Base-by-base conservation (phyloP, 2,329 filamentous ascomycete genomes). In the Dendryphion nanum region DNA sequence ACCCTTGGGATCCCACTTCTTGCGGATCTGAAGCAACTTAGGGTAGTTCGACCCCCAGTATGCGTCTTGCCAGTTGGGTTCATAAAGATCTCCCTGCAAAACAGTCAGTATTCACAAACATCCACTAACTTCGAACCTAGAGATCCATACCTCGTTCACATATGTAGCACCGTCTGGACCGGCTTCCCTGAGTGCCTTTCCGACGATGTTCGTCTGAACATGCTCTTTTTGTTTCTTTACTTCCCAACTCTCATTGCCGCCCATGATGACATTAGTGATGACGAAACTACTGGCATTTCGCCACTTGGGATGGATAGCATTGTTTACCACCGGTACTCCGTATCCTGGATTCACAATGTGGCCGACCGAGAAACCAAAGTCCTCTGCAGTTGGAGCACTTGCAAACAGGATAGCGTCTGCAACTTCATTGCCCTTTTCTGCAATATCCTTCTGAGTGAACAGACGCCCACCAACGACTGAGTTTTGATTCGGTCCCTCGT, bases 41-140 rank as follows among this genome's bases (percentile, higher is more conserved):
- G 53, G 42, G 31, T 66, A 66, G 16, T 66, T 66, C 4, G 36
- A 42, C 0, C 63, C 63, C 59, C 60, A 66, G 42, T 63, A 65
- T 17, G 59, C 45, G 20, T 55, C 39, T 28, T 64, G 61, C 60
- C 60, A 66, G 40, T 64, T 53, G 1, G 61, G 61, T 41, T 64
- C 62, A 24, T 64, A 48, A 13, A 64, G 39, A 44, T 64, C 60
- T 10, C 61, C 61, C 50, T 59, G 40, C 14, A 5, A 13, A 4
- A 26, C 31, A 17, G 19, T 41, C 23, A 39, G 35, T n/a, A 17
- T 35, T 5, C 17, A 30, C 7, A 16, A 10, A 30, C 29, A 10
- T 30, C 10, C 23, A 26, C n/a, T 26, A 16, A 10, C n/a, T n/a
- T n/a, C n/a, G n/a, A n/a, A n/a, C n/a, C n/a, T n/a, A n/a, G n/a